Evolutionary conservation across 129 eudicot genomes (phyloP).

Genomic region (Artemisia tridentata): DNA sequence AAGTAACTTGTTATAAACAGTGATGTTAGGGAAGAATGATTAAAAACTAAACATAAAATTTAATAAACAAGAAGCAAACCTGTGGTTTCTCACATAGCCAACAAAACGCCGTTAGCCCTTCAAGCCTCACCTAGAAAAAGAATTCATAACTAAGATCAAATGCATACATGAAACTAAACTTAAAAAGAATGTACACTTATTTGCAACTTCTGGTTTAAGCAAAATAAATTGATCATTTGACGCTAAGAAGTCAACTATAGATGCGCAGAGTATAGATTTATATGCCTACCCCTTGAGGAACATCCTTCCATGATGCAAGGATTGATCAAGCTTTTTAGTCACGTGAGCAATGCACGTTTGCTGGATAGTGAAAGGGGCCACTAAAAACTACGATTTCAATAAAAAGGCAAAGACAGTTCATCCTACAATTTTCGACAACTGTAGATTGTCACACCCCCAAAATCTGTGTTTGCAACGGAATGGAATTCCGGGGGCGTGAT

Average conservation of each 20-base stretch:
- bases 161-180: too few relatives aligned
- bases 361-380: too few relatives aligned
- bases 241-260: neutral
- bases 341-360: neutral
- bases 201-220: neutral
- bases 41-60: conserved; percentile 10
- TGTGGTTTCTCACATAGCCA: conserved; percentile 96
- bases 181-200: too few relatives aligned
- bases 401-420: too few relatives aligned
- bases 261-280: neutral
- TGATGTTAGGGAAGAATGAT: neutral
- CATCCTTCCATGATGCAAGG: conserved; percentile 69
- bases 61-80: conserved; percentile 36
- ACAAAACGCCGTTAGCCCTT: conserved; percentile 80
- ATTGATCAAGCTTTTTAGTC: neutral
- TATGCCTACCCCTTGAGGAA: conserved; percentile 72
- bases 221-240: neutral
- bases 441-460: too few relatives aligned
- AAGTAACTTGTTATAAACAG: neutral
- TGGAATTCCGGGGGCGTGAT: too few relatives aligned
- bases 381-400: too few relatives aligned
- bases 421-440: too few relatives aligned
- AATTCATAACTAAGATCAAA: neutral
- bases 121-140: conserved; percentile 68
- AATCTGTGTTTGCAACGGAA: too few relatives aligned